These are phyloP conservation scores for Urochloa ruziziensis DNA, from an alignment of 176 grass and related monocot species.

Conservation along the genomic window DNA sequence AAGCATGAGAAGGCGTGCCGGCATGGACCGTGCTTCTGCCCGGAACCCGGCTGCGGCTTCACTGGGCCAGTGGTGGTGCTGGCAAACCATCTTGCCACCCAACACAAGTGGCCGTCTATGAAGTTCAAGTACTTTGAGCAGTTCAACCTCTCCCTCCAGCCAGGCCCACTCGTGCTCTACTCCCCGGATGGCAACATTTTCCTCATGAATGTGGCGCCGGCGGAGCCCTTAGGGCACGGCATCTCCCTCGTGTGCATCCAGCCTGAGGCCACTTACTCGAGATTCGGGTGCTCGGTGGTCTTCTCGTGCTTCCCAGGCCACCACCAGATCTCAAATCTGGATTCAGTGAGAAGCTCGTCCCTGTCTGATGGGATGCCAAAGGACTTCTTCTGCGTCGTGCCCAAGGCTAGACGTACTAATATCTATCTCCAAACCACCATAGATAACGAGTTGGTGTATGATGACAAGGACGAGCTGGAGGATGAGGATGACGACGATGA, in stretches of 20 bases:
- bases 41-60: background rate
- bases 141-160: background rate
- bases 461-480: background rate
- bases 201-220: background rate
- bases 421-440: background rate
- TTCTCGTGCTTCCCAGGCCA: conserved; percentile 34
- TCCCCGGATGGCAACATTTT: background rate
- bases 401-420: background rate
- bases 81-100: background rate
- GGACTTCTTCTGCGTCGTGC: conserved; percentile 25
- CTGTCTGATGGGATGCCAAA: conserved; percentile 1
- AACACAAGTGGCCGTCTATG: conserved; percentile 5
- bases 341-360: background rate
- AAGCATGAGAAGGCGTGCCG: background rate
- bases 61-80: background rate
- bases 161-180: background rate
- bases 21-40: conserved; percentile 6
- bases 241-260: conserved; percentile 4
- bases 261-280: background rate
- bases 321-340: background rate
- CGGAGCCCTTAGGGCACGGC: background rate
- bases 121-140: background rate
- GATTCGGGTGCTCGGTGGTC: background rate
- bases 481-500: background rate
- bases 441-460: background rate